These are phyloP conservation scores for Hippophae tibetana DNA, from an alignment of 306 rosid species.

Conservation along the genomic window DNA sequence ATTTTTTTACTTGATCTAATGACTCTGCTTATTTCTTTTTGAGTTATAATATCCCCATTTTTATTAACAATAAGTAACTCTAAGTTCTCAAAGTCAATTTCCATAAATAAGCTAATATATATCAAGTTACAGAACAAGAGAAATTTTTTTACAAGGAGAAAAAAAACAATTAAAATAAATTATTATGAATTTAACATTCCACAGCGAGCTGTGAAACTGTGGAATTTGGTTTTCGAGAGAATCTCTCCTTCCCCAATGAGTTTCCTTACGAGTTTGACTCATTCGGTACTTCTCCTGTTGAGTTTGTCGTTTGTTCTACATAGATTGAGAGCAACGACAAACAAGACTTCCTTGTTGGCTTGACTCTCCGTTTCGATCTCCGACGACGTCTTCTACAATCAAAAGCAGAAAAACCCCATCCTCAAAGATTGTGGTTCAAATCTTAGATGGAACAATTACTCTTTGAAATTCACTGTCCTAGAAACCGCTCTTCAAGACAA, in stretches of 20 bases:
- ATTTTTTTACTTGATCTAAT: too few species aligned
- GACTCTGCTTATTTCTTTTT: too few species aligned
- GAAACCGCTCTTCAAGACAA: slow-evolving; percentile 17
- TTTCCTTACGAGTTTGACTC: slow-evolving; percentile 67
- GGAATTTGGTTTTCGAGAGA: not conserved
- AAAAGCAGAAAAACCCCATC: slow-evolving; percentile 25
- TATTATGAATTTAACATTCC: too few species aligned
- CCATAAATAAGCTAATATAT: too few species aligned
- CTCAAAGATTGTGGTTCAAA: slow-evolving; percentile 33
- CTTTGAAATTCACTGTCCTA: slow-evolving; percentile 27
- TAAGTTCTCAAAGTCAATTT: too few species aligned
- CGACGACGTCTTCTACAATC: not conserved
- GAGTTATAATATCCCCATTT: too few species aligned
- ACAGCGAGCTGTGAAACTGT: not conserved
- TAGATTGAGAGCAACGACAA: slow-evolving; percentile 57
- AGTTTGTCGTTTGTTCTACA: slow-evolving; percentile 34
- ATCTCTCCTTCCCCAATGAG: slow-evolving; percentile 40
- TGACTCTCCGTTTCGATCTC: not conserved
- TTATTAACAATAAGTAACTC: too few species aligned
- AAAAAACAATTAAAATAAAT: too few species aligned
- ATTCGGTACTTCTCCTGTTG: slow-evolving; percentile 30
- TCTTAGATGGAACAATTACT: slow-evolving; percentile 28
- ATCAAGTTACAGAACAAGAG: too few species aligned
- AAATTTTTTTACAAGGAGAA: too few species aligned
- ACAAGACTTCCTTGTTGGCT: slow-evolving; percentile 47